Base-by-base conservation (phyloP, 306 rosid genomes). In the Dryas drummondii region DNA sequence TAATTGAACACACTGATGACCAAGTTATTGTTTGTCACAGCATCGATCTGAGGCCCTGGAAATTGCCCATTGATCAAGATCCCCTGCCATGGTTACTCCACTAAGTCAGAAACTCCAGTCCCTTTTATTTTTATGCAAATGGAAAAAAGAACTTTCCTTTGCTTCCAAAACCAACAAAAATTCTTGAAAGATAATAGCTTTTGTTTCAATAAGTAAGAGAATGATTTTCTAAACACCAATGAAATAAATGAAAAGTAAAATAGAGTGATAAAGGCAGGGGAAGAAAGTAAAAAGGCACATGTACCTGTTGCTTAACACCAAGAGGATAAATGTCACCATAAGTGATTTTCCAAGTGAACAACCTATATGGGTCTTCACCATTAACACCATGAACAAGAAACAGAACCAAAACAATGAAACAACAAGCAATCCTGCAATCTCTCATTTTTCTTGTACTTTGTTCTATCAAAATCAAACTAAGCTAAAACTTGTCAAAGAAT, bases 41-140 rank as follows among this genome's bases (percentile, higher is more conserved):
- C 93, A 15, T 94, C 97, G n/a, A 94, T 94, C 66, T 94, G 96
- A 61, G 99, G 99, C 66, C 99, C 99, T 0, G 99, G 99, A 78
- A 94, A 94, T 81, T 94, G 98, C 10, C 96, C 96, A 76, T 94
- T 94, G 73, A 94, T 91, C 88, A 94, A 87, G 78, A 94, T 94
- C 74, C 92, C 98, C 98, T 94, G 88, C 82, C 83, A 62, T 75
- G 80, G 27, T 47, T 45, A 58, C 8, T 65, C 32, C 49, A 67
- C 78, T 9, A 60, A 51, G 4, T 4, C 66, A 54, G 5, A 52
- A 80, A 74, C 37, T 32, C 37, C 37, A 32, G 37, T 32, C 37
- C 37, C 37, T 32, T 32, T 32, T 32, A 32, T 32, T 32, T 32
- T 32, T 32, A 1, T 32, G 37, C 37, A 32, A 32, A 32, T 1